A percentile compares a stretch with the other conserved stretches of the same genome.
phyloP scores from a whole-genome alignment of 441 rosid genomes.

The Brassica balearica region DNA sequence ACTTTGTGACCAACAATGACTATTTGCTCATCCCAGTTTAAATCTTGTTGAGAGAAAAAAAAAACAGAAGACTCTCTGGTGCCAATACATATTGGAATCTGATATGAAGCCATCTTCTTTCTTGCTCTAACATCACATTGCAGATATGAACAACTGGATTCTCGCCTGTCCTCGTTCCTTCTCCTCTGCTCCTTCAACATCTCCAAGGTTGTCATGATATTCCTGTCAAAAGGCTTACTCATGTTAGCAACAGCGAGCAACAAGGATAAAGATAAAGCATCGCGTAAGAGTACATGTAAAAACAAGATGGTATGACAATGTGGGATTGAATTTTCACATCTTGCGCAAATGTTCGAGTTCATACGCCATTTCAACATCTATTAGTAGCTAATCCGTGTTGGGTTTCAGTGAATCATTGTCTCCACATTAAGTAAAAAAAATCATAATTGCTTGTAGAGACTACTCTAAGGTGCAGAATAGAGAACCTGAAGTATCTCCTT shows the following conservation, averaged over 20 bases:
- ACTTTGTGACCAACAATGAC: too few species aligned
- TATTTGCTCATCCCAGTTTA: too few species aligned
- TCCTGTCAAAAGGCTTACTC: conserved; percentile 53
- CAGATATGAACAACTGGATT: conserved; percentile 74
- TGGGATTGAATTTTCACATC: neutral
- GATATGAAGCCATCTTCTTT: neutral
- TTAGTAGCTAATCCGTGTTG: neutral
- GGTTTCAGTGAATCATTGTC: neutral
- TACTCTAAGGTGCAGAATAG: neutral
- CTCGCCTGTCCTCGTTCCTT: conserved; percentile 82
- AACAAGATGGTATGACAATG: neutral
- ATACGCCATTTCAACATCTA: neutral
- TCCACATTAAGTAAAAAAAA: neutral
- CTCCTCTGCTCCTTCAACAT: conserved; percentile 92
- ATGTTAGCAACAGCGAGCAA: conserved; percentile 5
- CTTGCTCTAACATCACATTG: conserved; percentile 48
- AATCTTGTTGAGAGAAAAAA: too few species aligned
- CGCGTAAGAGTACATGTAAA: neutral
- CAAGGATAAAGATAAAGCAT: neutral
- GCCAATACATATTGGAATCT: too few species aligned
- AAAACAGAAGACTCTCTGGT: too few species aligned
- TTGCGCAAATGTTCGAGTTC: neutral
- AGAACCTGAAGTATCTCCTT: conserved; percentile 86
- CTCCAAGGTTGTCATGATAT: conserved; percentile 93
- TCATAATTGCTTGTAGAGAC: neutral